Base-by-base conservation (phyloP, 2,329 filamentous ascomycete genomes). In the Cylindrodendrum hubeiense region DNA sequence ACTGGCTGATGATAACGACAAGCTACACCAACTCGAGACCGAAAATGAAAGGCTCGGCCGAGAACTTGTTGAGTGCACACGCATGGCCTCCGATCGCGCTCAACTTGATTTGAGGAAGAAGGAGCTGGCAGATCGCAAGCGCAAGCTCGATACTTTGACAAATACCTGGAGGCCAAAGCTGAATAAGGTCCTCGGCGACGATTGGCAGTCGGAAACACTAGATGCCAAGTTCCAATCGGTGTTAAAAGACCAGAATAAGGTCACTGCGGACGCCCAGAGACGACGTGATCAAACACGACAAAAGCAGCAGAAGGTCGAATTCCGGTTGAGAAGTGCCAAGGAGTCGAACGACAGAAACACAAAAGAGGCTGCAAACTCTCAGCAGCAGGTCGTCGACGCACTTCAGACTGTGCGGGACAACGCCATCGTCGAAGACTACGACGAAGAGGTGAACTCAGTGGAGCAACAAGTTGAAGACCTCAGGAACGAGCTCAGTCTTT, bases 11-110 rank as follows among this genome's bases (percentile, higher is more conserved):
- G 87, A 90, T 56, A 91, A 93, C 54, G 80, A 84, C 15, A 86
- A 89, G 67, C 83, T 97, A 12, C 87, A 88, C 66, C 84, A 87
- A 46, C 80, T 97, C 2, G 94, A 98, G 73, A 89, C 87, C 21
- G 89, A 92, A 72, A 91, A 87, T 64, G 89, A 92, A 37, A 89
- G 86, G 70, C 85, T 98, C 28, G 91, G 91, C 47, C 83, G 86
- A n/a, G 95, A 98, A 76, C 87, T 98, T 37, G 87, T 94, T 9
- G 92, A 97, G 73, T 93, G 91, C 63, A 97, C 93, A 3, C 90
- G 91, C 62, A 87, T 93, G 62, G 94, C 94, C 6, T 90, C 91
- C 4, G 94, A 97, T 67, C 87, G 94, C 39, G 96, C 95, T 13
- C 91, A 93, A 72, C 85, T 99, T 12, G 93, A 97, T 62, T 90